phyloP scores from a whole-genome alignment of 305 asterid genomes.

The Fraxinus albicans region DNA sequence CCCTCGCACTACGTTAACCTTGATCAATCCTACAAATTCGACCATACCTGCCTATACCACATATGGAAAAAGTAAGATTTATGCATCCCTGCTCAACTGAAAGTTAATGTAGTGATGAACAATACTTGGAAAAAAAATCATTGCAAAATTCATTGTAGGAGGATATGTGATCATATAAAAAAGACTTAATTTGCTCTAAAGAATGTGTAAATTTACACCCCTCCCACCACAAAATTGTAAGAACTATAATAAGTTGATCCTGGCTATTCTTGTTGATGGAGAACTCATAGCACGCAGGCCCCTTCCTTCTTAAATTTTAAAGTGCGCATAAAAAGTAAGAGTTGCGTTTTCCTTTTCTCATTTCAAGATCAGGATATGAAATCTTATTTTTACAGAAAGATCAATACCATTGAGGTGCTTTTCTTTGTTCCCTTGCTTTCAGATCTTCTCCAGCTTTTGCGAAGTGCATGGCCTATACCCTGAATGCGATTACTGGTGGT shows the following conservation, averaged over 20 bases:
- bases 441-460: constrained; percentile 74
- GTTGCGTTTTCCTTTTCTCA: background rate
- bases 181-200: background rate
- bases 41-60: constrained; percentile 77
- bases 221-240: background rate
- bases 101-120: constrained; percentile 4
- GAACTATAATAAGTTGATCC: background rate
- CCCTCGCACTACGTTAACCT: constrained; percentile 69
- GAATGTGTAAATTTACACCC: background rate
- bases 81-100: background rate
- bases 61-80: constrained; percentile 4
- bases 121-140: background rate
- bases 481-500: constrained; percentile 48
- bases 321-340: background rate
- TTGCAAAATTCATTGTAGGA: background rate
- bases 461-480: constrained; percentile 75
- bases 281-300: background rate
- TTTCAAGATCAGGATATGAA: background rate
- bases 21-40: constrained; percentile 76
- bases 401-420: constrained; percentile 65
- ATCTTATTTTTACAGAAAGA: constrained; percentile 3
- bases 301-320: background rate
- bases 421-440: constrained; percentile 63
- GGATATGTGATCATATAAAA: background rate
- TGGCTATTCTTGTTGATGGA: background rate